Evolutionary conservation across 805 yeast genomes (phyloP), one percentile per base, ranked within the genome.

Genomic region (Teunomyces aglyptinius): DNA sequence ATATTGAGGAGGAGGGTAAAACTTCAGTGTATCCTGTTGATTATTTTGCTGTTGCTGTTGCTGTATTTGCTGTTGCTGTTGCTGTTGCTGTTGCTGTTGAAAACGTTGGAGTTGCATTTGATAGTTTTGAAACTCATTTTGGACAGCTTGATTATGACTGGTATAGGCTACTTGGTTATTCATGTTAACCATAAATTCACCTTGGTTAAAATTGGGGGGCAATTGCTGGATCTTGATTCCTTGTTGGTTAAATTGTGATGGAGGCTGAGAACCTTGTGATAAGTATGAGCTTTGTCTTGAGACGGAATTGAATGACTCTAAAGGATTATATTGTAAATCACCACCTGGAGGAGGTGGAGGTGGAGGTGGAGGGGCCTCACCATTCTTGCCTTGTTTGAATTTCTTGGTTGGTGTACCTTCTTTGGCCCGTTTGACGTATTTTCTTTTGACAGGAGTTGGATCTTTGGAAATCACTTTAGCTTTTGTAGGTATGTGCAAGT

Each of bases 181-280:
- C 22, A 16, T 18, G 10, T 47, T 38, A 11, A 41, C 52, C 45
- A 57, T 36, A 43, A 57, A 62, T 19, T 61, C 68, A 3, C 53
- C 47, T 31, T 55, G 65, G 19, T 50, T 53, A 31, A 56, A 60
- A 1, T 59, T 53, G n/a, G 59, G 58, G 1, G 65, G 61, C 36
- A 58, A 19, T 46, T 55, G 48, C 68, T 2, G 87, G 74, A 5
- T 86, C 82, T 58, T 85, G 83, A 43, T 82, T 85, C 55, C 83
- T 85, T 54, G 83, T 80, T 39, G 86, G 84, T 24, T 82, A 82
- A 6, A 78, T 79, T 12, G 85, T 83, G 2, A 83, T 82, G 8
- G 80, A 34, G 35, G 43, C 16, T 42, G 50, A 26, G 46, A 34
- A 15, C 50, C 33, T 28, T 43, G 48, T 11, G 39, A 36, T n/a